Percentiles rank a stretch among this genome's conserved stretches.
Evolutionary conservation across 148 eudicot genomes (phyloP).

Genomic region (Persicaria maculosa): DNA sequence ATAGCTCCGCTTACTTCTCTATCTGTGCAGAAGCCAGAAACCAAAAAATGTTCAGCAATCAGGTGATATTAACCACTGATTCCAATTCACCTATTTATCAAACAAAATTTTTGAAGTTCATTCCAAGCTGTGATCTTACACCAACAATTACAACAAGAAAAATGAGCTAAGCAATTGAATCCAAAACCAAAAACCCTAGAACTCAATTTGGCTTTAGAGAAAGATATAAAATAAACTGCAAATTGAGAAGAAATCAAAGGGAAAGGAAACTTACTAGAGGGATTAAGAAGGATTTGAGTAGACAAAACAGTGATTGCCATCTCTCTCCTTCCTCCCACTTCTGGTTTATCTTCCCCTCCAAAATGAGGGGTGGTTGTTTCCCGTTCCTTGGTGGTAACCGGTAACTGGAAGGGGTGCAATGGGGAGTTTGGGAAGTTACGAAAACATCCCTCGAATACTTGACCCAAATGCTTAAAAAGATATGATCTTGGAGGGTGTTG

Average conservation of each 20-base stretch:
- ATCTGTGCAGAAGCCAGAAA: conserved; percentile 27
- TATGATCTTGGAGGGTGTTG: neutral
- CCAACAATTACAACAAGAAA: neutral
- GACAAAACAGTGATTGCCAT: conserved; percentile 66
- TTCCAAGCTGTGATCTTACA: no score
- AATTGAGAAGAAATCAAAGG: neutral
- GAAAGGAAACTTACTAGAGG: conserved; percentile 36
- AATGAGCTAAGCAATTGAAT: neutral
- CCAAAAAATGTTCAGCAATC: neutral
- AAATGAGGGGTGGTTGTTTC: conserved; percentile 23
- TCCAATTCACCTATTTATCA: neutral
- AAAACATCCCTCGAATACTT: neutral
- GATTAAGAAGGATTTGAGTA: conserved; percentile 32
- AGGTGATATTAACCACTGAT: neutral
- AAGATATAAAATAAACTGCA: neutral
- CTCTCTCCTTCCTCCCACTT: neutral
- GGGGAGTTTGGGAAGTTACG: neutral
- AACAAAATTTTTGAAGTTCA: neutral
- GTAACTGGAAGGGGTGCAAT: neutral
- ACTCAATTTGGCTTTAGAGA: neutral
- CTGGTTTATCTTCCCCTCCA: conserved; percentile 8
- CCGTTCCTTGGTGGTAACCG: neutral
- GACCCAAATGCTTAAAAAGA: neutral
- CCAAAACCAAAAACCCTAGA: neutral
- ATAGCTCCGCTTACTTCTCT: conserved; percentile 32